Evolutionary conservation across 306 rosid genomes (phyloP).

Genomic region (Sicyos baderoa): DNA sequence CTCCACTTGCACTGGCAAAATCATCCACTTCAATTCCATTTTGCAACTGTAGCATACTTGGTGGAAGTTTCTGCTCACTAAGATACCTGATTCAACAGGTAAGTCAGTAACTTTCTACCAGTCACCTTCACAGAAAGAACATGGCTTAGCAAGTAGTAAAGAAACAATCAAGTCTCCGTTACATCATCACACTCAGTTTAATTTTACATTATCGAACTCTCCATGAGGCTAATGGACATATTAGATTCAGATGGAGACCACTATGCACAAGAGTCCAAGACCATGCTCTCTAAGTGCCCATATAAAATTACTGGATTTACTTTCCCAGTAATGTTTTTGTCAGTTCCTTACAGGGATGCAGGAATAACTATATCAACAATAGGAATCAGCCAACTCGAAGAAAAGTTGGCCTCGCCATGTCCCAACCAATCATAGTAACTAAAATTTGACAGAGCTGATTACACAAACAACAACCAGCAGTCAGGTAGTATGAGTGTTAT

Average conservation of each 20-base stretch:
- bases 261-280: background rate
- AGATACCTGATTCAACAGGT: constrained; percentile 51
- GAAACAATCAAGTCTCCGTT: background rate
- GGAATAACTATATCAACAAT: background rate
- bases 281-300: background rate
- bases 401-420: background rate
- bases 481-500: constrained; percentile 1
- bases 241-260: background rate
- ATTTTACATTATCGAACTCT: background rate
- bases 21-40: constrained; percentile 53
- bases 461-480: constrained; percentile 1
- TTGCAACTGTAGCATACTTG: constrained; percentile 70
- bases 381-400: constrained; percentile 2
- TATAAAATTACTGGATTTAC: background rate
- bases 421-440: background rate
- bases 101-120: background rate
- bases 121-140: background rate
- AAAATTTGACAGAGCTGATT: background rate
- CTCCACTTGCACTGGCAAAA: constrained; percentile 51
- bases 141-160: constrained; percentile 7
- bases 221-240: background rate
- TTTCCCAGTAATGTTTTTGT: background rate
- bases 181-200: background rate
- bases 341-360: background rate
- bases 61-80: constrained; percentile 76